Percentiles rank a stretch among this genome's conserved stretches.
These are phyloP conservation scores for Penicillium aurantiogriseum DNA, from an alignment of 2,329 filamentous ascomycete species.

Conservation along the genomic window DNA sequence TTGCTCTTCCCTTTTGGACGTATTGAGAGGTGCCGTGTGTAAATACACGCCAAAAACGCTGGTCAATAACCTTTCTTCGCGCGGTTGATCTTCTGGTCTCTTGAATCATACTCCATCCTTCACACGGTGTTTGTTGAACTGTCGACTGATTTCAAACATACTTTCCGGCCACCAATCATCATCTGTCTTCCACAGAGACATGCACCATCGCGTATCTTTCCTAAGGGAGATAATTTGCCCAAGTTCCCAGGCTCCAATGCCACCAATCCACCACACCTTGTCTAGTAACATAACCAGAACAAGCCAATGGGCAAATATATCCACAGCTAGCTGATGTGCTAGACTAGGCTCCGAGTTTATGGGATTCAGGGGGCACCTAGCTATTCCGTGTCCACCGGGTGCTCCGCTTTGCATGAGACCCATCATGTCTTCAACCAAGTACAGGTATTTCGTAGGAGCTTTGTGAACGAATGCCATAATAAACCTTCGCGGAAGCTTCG, in stretches of 20 bases:
- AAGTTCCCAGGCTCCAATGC: neutral
- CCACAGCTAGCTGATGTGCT: neutral
- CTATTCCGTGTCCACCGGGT: neutral
- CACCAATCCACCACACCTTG: constrained; percentile 6
- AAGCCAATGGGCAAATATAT: constrained; percentile 3
- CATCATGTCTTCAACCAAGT: neutral
- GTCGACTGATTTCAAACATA: neutral
- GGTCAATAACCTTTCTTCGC: neutral
- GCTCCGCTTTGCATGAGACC: neutral
- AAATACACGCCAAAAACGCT: neutral
- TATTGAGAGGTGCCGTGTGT: neutral
- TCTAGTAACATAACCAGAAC: constrained; percentile 2
- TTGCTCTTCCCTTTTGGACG: neutral
- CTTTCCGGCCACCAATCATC: constrained; percentile 2
- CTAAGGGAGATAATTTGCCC: neutral
- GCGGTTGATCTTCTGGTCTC: neutral
- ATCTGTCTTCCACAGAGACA: neutral
- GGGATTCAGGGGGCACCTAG: neutral
- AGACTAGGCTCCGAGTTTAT: neutral
- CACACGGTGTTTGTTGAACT: constrained; percentile 2
- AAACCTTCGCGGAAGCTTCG: neutral
- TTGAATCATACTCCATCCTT: neutral
- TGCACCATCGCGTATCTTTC: neutral
- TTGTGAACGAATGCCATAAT: constrained; percentile 3
- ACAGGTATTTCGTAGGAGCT: neutral